Conservation (phyloP, 768 basidiomycete species). For the Xerocomellus amylosporus region DNA sequence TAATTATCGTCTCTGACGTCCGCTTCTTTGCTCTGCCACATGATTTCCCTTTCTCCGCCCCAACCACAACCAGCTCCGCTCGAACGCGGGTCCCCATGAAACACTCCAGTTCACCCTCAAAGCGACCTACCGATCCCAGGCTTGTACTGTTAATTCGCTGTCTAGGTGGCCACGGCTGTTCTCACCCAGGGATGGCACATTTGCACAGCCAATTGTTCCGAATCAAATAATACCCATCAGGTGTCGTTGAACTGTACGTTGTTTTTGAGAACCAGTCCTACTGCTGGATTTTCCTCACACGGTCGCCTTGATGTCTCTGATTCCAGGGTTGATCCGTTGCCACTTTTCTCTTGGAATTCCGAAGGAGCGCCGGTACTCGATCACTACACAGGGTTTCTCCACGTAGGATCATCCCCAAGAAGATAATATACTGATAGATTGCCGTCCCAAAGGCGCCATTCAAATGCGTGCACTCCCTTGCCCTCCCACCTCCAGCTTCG, state of each 20-base stretch:
- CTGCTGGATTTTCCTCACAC: slow-evolving; percentile 4
- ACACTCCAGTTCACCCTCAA: neutral
- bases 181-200: neutral
- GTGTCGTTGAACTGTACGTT: neutral
- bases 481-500: neutral
- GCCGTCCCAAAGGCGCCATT: neutral
- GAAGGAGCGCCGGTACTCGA: neutral
- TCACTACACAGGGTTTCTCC: neutral
- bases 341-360: neutral
- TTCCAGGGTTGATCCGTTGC: neutral
- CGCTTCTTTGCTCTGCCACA: slow-evolving; percentile 22
- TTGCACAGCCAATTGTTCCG: neutral
- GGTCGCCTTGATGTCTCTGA: neutral
- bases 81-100: slow-evolving; percentile 20
- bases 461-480: neutral
- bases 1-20: slow-evolving; percentile 21
- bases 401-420: neutral
- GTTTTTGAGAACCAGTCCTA: neutral
- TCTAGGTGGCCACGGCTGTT: neutral
- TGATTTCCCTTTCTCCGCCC: slow-evolving; percentile 33
- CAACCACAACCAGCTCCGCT: slow-evolving; percentile 36
- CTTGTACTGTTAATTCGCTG: too few relatives aligned
- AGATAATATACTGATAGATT: neutral
- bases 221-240: neutral
- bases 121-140: too few relatives aligned